Evolutionary conservation across 2,329 filamentous ascomycete species (phyloP), one percentile per base, ranked within the genome.

Genomic region (Diaporthe helianthi): DNA sequence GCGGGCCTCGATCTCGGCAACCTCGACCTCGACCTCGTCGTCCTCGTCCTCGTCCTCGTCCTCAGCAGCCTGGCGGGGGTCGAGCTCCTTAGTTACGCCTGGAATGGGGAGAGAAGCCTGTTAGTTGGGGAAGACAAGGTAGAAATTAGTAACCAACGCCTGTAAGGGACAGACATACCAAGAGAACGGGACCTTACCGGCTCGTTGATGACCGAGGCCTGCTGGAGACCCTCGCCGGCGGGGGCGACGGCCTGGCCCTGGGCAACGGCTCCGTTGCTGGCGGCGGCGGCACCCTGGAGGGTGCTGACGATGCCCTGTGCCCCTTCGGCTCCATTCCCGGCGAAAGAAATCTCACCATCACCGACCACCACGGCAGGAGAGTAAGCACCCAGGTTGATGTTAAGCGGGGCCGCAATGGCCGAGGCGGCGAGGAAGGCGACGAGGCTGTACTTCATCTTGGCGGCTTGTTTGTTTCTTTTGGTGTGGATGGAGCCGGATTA

Each of bases 321-420:
- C 12, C 47, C 58, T 70, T 76, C 77, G 76, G 79, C 78, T 61
- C 78, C 80, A 38, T 31, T 31, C 4, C 78, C 80, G 70, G 80
- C 81, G 65, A 85, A 82, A 61, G 82, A 83, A 69, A 85, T 84
- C 76, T 83, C 83, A 78, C 83, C 83, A 79, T 85, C 83, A 83
- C 83, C 83, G 78, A 85, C 83, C 78, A 85, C 83, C 78, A 84
- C 73, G 73, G 83, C 83, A 61, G 83, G 83, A 52, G 83, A 85
- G 75, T 84, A 85, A 38, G 83, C 83, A 65, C 83, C 83, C 65
- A 85, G 79, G 77, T 84, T 84, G 81, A 85, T 84, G 80, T 84
- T 85, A 63, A 85, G 81, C 33, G 83, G 83, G 55, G 83, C 76
- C 69, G 80, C 80, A 64, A 76, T 74, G 73, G 79, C 76, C 22